These are phyloP conservation scores for Tetraselmis chui DNA, from an alignment of 139 green algal species.

Conservation along the genomic window DNA sequence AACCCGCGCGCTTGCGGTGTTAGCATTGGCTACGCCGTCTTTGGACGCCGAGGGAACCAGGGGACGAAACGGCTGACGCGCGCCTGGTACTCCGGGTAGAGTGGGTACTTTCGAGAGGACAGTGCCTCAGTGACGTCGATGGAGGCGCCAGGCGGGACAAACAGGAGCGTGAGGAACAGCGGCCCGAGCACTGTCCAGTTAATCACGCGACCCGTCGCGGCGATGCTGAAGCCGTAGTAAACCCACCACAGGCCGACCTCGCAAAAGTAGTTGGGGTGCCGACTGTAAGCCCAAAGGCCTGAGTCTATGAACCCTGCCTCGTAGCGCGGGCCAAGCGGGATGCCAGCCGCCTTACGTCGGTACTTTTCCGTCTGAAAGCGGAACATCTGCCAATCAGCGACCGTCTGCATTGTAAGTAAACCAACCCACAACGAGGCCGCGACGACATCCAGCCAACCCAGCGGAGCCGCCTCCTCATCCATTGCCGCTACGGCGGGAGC, in stretches of 20 bases:
- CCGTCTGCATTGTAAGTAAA: neutral
- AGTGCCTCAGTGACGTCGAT: neutral
- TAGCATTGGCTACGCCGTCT: neutral
- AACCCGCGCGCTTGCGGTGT: too few relatives aligned
- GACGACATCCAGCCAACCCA: neutral
- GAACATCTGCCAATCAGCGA: neutral
- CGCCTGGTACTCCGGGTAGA: neutral
- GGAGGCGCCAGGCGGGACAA: neutral
- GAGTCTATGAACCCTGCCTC: neutral
- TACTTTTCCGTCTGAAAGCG: constrained; percentile 1
- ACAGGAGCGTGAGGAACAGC: neutral
- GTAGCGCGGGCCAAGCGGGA: neutral
- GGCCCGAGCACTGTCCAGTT: neutral
- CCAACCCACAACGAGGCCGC: neutral
- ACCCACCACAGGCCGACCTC: neutral
- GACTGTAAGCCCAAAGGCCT: neutral
- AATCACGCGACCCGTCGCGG: neutral
- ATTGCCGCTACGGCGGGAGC: too few relatives aligned
- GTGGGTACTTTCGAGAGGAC: neutral
- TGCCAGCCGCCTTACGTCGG: neutral
- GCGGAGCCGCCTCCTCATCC: neutral
- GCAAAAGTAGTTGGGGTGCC: constrained; percentile 6
- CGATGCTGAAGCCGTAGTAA: neutral
- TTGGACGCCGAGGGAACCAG: neutral
- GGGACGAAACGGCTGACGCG: neutral